Evolutionary conservation across 108 stramenopile species (phyloP), one percentile per base, ranked within the genome.

Genomic region (Fragilaria crotonensis): DNA sequence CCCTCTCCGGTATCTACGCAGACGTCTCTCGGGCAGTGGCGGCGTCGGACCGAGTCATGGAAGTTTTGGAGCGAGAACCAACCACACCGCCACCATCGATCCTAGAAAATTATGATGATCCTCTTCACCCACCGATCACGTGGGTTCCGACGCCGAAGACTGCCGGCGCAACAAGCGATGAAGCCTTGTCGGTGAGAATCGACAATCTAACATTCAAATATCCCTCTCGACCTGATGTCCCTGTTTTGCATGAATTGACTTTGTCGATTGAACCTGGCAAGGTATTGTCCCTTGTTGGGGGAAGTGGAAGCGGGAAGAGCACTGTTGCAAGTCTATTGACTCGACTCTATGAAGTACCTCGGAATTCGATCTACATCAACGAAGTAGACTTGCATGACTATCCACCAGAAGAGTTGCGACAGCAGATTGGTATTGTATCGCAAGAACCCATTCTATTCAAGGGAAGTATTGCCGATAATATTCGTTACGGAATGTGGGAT

Each of bases 371-470:
- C 4, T 67, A 64, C 28, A 63, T 97, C 54, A 78, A 89, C 59
- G 94, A 85, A 14, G 56, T 76, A 29, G 72, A 84, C 41, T 68
- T 97, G 25, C 57, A 52, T 23, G 65, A 78, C 14, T 77, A 87
- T 2, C 73, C 80, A 22, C 79, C 83, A 60, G 47, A 70, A 59
- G 57, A 71, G 26, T 59, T 96, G 17, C 79, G 95, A 29, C 57
- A 67, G 4, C 73, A 70, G 30, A 84, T 96, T 48, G 93, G 88
- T 0, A 81, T 97, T 14, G 94, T 96, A 4, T 81, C 90, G 4
- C 95, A 97, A 68, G 96, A 97, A 57, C 90, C 95, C 26, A 67
- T 89, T 9, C 78, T 97, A 25, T 96, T 97, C 71, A 82, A 73
- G 28, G 91, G 88, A 28, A 90, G 83, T 0, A 90, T 96, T 22